phyloP scores from a whole-genome alignment of 352 stramenopile genomes.

The Pythium grandisporangium region DNA sequence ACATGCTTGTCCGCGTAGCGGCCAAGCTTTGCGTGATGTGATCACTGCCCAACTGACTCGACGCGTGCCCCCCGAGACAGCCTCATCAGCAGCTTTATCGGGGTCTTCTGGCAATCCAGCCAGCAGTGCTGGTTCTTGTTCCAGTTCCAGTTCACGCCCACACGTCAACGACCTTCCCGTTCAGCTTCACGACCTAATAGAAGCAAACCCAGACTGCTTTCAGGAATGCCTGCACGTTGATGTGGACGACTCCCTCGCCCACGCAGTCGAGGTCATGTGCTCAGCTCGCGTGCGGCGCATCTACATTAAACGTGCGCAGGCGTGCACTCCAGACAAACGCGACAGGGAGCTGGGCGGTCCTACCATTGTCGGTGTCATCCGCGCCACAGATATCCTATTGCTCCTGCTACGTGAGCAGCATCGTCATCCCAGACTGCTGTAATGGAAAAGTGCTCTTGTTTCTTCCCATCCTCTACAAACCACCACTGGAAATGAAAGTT shows the following conservation, averaged over 20 bases:
- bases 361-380: constrained; percentile 25
- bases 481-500: no score
- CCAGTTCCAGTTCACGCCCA: no score
- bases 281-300: constrained; percentile 19
- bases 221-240: constrained; percentile 7
- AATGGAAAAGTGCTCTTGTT: no score
- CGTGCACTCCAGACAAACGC: background rate
- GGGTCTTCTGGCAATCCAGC: no score
- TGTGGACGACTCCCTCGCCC: constrained; percentile 28
- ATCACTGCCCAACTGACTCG: no score
- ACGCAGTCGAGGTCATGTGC: constrained; percentile 35
- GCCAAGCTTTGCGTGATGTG: no score
- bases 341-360: background rate
- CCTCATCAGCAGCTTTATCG: no score
- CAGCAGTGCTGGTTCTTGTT: no score
- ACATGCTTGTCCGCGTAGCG: no score
- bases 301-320: constrained; percentile 18
- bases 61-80: no score
- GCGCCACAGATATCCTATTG: constrained; percentile 36
- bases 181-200: constrained; percentile 20
- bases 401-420: constrained; percentile 49
- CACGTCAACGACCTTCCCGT: no score
- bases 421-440: constrained; percentile 6
- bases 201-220: background rate
- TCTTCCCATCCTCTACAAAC: no score